Evolutionary conservation across 306 rosid genomes (phyloP), one percentile per base, ranked within the genome.

Genomic region (Herpetospermum pedunculosum): DNA sequence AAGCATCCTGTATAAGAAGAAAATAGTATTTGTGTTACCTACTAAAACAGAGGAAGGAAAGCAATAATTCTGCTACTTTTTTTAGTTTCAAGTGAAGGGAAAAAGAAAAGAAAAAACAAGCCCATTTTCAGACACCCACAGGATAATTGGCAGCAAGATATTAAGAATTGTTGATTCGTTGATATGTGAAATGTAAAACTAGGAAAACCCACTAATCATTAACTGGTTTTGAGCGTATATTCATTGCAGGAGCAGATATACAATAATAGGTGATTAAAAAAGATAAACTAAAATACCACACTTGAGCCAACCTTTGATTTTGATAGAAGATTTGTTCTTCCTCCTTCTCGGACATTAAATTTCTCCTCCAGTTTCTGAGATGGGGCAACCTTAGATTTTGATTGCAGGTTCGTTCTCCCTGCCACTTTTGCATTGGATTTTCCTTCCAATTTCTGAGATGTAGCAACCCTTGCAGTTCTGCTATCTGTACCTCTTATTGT

Each of bases 251-350:
- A 47, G 30, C 35, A 28, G 18, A 26, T 9, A 70, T 4, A 46
- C 25, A 29, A 26, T 23, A 43, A 76, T 59, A 41, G 15, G 37
- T 1, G 43, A 49, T 21, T 44, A 23, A 60, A 55, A 41, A 74
- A 34, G 48, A 64, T 15, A 8, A 62, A 38, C 10, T n/a, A 37
- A 65, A 40, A 13, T 69, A 43, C 7, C 15, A 41, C 29, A 43
- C 55, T 41, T 9, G 15, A 73, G 25, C 72, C 59, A 69, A 88
- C 89, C 98, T 90, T 90, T 73, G 85, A 77, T 82, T 86, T 92
- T 49, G 84, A 75, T 77, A 86, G 97, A 77, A 81, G 78, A 41
- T 73, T 83, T 28, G 73, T 74, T 78, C 81, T 83, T 76, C 43
- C 88, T 6, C 74, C 77, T 81, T 73, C 88, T 68, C 65, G 83